Evolutionary conservation across 352 stramenopile genomes (phyloP), one percentile per base, ranked within the genome.

Genomic region (Phytophthora ramorum): DNA sequence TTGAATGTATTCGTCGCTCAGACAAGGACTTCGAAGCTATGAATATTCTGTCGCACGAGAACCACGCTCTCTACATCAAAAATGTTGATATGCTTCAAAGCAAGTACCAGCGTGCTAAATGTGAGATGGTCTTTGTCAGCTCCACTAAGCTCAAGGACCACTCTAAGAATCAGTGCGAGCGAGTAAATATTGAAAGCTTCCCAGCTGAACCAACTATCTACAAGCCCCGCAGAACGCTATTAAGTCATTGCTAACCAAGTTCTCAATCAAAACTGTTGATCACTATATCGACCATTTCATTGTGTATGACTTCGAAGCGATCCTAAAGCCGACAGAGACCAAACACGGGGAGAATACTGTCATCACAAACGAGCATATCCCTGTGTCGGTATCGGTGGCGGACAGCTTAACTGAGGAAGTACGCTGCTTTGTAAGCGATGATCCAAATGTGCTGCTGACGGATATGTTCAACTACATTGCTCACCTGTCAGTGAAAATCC

Each of bases 381-480:
- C 53, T 0, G 38, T 51, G 13, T 51, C 38, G 0, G 53, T 61
- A 19, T 50, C 35, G 38, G 43, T 61, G 14, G 9, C 17, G 1
- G 53, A 61, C 41, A 61, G 53, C 26, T 61, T 61, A 44, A 61
- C 53, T 0, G 41, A 51, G 34, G 43, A 61, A 24, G 38, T 61
- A 0, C 38, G 43, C 34, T 61, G 53, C 38, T 61, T 61, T 52
- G 53, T 61, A 8, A 61, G 30, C 9, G 53, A 61, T 50, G 34
- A 47, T 22, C 53, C 24, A 17, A 59, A 34, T 13, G n/a, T 22
- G 12, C 3, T 51, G 12, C 37, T 43, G 0, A 43, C 4, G 38
- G 37, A 58, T 2, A 58, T 58, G 51, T 58, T 58, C 38, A 3
- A 58, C 0, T 58, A 58, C 4, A 58, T 58, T 22, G 2, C 24